Conservation (phyloP, 495 filamentous ascomycete genomes). For the Penicillium argentinense region DNA sequence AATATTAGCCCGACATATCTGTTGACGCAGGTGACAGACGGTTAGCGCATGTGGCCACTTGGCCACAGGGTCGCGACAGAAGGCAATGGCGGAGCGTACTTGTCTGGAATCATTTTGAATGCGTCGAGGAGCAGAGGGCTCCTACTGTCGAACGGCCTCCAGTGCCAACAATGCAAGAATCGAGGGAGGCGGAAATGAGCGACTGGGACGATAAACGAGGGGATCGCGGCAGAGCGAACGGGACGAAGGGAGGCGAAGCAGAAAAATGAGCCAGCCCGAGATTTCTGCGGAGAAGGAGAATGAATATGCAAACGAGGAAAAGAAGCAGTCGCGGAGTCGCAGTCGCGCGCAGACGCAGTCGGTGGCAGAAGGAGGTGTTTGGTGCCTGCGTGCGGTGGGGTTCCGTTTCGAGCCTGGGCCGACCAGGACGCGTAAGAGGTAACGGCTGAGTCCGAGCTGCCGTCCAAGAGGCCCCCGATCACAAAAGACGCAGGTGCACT, state of each 20-base stretch:
- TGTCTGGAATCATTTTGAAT: constrained; percentile 76
- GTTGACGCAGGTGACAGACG: constrained; percentile 20
- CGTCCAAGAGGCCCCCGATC: too few relatives aligned
- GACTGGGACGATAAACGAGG: constrained; percentile 23
- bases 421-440: constrained; percentile 33
- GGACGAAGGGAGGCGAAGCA: constrained; percentile 9
- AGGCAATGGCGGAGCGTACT: constrained; percentile 54
- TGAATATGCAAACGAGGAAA: constrained; percentile 3
- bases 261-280: constrained; percentile 31
- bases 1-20: constrained; percentile 89
- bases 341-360: constrained; percentile 7
- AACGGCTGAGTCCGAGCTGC: too few relatives aligned
- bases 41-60: constrained; percentile 34
- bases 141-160: constrained; percentile 39
- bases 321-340: constrained; percentile 5
- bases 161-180: constrained; percentile 31
- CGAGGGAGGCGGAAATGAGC: constrained; percentile 14
- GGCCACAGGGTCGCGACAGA: constrained; percentile 1
- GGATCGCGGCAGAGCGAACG: constrained; percentile 4
- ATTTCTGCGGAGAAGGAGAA: constrained; percentile 15
- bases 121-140: constrained; percentile 44
- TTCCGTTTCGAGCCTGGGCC: constrained; percentile 33
- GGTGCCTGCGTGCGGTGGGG: constrained; percentile 36
- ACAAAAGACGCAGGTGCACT: too few relatives aligned
- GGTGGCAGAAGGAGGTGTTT: constrained; percentile 16